Evolutionary conservation across 495 filamentous ascomycete genomes (phyloP).

Genomic region (Glarea lozoyensis): DNA sequence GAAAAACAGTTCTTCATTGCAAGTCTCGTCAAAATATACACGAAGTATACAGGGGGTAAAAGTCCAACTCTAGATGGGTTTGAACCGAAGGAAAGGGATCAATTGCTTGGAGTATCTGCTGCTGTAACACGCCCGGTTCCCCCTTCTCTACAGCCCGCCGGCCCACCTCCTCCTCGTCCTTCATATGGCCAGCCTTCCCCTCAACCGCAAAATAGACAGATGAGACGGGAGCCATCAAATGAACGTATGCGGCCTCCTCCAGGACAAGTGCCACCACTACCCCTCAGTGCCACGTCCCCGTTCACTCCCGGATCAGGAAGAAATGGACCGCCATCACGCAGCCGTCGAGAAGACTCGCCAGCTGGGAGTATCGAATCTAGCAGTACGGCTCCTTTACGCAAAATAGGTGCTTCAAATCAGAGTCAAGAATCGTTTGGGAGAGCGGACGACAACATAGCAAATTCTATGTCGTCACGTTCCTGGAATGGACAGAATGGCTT

Average conservation of each 20-base stretch:
- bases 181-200: conserved; percentile 8
- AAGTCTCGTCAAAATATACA: conserved; percentile 88
- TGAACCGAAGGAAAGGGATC: conserved; percentile 64
- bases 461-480: no score
- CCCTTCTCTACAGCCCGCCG: conserved; percentile 2
- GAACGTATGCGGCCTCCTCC: conserved; percentile 33
- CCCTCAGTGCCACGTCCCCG: conserved; percentile 8
- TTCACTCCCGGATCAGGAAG: conserved; percentile 22
- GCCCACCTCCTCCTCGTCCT: neutral
- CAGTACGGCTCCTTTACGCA: conserved; percentile 28
- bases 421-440: conserved; percentile 48
- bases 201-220: conserved; percentile 22
- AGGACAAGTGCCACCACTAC: conserved; percentile 11
- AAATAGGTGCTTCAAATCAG: conserved; percentile 38
- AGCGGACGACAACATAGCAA: conserved; percentile 42
- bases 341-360: conserved; percentile 27
- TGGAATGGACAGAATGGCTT: conserved; percentile 35
- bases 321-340: conserved; percentile 21
- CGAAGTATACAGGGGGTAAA: conserved; percentile 87
- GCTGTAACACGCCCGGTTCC: conserved; percentile 3
- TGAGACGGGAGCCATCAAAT: conserved; percentile 31
- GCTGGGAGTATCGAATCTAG: conserved; percentile 36
- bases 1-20: conserved; percentile 98
- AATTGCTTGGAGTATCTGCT: conserved; percentile 13
- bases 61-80: conserved; percentile 75